Evolutionary conservation across 345 rosid genomes (phyloP).

Genomic region (Eucalyptus regnans): DNA sequence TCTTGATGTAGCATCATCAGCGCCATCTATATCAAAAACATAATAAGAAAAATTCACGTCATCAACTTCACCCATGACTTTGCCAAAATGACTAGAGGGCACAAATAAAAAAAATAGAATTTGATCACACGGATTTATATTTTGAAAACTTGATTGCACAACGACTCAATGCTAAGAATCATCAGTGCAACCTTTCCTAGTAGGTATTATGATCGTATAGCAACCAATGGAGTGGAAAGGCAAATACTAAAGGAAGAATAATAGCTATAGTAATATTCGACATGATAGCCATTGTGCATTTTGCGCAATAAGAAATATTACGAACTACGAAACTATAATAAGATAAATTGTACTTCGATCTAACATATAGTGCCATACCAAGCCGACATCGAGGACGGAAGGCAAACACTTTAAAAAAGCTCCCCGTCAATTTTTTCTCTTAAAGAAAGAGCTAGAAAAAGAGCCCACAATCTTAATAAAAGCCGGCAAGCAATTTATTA

Average conservation of each 20-base stretch:
- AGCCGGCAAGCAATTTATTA: neutral
- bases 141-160: neutral
- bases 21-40: neutral
- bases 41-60: neutral
- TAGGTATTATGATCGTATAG: neutral
- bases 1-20: neutral
- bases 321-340: neutral
- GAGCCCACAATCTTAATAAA: neutral
- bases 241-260: neutral
- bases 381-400: neutral
- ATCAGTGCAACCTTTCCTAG: neutral
- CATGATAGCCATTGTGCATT: neutral
- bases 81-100: fast-evolving
- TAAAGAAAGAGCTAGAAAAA: neutral
- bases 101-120: neutral
- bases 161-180: neutral
- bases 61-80: neutral
- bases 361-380: neutral
- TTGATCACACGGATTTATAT: neutral
- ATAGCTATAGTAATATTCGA: neutral
- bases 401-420: neutral
- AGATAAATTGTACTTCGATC: neutral
- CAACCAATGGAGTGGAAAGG: neutral
- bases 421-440: neutral
- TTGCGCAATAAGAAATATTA: neutral